Conservation (phyloP, 331 rosid genomes). For the Acacia concinna region DNA sequence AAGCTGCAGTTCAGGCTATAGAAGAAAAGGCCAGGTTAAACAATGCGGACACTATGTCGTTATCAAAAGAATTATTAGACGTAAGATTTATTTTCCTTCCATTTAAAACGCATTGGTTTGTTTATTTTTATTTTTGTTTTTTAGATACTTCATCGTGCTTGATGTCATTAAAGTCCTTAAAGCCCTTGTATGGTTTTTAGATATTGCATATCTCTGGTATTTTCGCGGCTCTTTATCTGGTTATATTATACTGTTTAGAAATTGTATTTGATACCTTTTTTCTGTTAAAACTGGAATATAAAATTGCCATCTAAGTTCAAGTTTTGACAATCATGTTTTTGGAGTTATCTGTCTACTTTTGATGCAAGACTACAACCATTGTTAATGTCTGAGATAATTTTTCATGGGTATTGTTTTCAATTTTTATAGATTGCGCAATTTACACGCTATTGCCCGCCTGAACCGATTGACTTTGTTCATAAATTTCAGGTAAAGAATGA, state of each 20-base stretch:
- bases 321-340: background rate
- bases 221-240: background rate
- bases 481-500: constrained; percentile 59
- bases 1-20: constrained; percentile 60
- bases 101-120: constrained; percentile 24
- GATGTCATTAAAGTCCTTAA: constrained; percentile 8
- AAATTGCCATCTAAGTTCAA: background rate
- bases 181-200: constrained; percentile 12
- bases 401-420: background rate
- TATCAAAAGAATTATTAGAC: constrained; percentile 58
- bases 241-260: background rate
- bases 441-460: constrained; percentile 12
- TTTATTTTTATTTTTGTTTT: constrained; percentile 17
- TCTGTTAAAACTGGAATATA: background rate
- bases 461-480: constrained; percentile 26
- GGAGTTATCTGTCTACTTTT: background rate
- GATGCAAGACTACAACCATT: background rate
- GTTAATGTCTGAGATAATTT: background rate
- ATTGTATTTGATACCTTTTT: constrained; percentile 13
- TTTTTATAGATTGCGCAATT: constrained; percentile 1
- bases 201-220: background rate
- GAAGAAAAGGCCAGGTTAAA: constrained; percentile 61
- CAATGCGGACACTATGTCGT: constrained; percentile 43
- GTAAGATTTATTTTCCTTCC: constrained; percentile 43
- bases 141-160: background rate